Evolutionary conservation across 2,329 filamentous ascomycete genomes (phyloP), one percentile per base, ranked within the genome.

Genomic region (Xylariaceae sp.): DNA sequence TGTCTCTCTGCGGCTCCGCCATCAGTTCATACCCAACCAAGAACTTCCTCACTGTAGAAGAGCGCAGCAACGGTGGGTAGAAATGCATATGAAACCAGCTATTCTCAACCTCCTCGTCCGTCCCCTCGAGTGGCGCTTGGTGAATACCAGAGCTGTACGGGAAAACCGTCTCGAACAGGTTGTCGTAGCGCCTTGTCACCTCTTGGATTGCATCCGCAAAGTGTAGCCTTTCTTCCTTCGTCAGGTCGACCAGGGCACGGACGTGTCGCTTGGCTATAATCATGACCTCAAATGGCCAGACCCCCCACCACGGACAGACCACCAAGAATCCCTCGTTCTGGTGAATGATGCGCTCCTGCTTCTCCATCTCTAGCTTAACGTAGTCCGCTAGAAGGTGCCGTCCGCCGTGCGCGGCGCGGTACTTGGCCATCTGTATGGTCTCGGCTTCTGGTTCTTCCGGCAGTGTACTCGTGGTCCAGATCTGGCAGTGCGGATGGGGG

Each of bases 21-120:
- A 98, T 81, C 67, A 98, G 76, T 68, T 98, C 93, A 62, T 95
- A 97, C 0, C 93, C 93, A 26, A 98, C 93, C 39, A 97, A 67
- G 68, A 97, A 98, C 69, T 98, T 98, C 54, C 87, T 83, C 35
- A 98, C 90, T 0, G 89, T 95, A 2, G 93, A 90, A 35, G 89
- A 95, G 42, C 93, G 82, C 50, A 98, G 73, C 35, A 98, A 73
- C 11, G 93, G 93, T 32, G 93, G 93, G 64, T 96, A 97, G 66
- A 98, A 98, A 69, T 98, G 93, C 71, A 98, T 84, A 65, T 98
- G 93, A 61, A 98, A 82, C 66, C 95, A 91, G 52, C 87, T 89
- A 47, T 82, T 82, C 55, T 95, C 86, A 40, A 91, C 78, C 64
- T 97, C 91, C 47, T 94, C 88, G 1, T 80, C 75, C 0, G 79